phyloP scores from a whole-genome alignment of 2,329 filamentous ascomycete genomes.

The Botrytis porri region DNA sequence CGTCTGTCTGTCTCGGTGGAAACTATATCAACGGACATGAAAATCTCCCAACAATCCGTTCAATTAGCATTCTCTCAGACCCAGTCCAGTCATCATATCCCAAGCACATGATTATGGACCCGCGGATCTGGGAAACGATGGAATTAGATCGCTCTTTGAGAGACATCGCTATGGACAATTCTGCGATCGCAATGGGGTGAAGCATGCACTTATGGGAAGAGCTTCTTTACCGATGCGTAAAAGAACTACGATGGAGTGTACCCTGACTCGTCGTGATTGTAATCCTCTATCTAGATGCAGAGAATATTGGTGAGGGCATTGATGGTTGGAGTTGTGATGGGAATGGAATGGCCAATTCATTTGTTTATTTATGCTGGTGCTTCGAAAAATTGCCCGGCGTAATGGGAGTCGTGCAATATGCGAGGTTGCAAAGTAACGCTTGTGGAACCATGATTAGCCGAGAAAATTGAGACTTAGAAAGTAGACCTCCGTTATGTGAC shows the following conservation, averaged over 20 bases:
- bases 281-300: background rate
- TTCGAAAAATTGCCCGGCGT: background rate
- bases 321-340: background rate
- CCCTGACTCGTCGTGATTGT: background rate
- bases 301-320: background rate
- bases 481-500: too few relatives aligned
- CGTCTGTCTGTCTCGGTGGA: background rate
- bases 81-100: conserved; percentile 21
- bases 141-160: conserved; percentile 15
- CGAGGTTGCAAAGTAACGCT: background rate
- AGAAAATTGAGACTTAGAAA: background rate
- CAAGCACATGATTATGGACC: conserved; percentile 10
- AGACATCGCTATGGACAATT: conserved; percentile 17
- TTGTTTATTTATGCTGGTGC: background rate
- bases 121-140: conserved; percentile 17
- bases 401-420: background rate
- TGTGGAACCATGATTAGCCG: background rate
- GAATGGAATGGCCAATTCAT: background rate
- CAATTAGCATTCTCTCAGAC: conserved; percentile 15
- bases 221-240: background rate
- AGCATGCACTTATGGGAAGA: background rate
- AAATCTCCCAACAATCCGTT: background rate
- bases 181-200: conserved; percentile 7
- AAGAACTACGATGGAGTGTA: conserved; percentile 2
- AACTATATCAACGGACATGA: background rate